Percentiles rank a stretch among this genome's conserved stretches.
Conservation (phyloP, 1,284 basidiomycete genomes). For the Ceratobasidium sp. region DNA sequence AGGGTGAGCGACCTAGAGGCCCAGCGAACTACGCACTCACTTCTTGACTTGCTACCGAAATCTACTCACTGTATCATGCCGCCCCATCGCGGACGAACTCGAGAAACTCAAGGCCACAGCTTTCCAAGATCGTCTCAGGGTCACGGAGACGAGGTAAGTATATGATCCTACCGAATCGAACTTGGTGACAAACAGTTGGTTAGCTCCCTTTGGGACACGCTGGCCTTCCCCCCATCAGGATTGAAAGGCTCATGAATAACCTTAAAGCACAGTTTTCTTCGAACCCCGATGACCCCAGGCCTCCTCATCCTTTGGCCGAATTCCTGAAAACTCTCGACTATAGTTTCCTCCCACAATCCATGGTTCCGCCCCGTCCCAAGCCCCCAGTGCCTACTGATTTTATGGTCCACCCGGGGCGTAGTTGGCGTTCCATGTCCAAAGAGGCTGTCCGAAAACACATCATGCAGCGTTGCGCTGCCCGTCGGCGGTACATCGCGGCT, state of each 20-base stretch:
- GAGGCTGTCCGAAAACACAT: neutral
- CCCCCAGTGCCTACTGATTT: conserved; percentile 13
- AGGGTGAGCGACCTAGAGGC: neutral
- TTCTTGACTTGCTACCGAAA: neutral
- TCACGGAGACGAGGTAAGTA: too few relatives aligned
- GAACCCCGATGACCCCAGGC: too few relatives aligned
- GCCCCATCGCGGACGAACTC: too few relatives aligned
- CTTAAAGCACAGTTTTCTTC: too few relatives aligned
- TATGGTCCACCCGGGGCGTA: conserved; percentile 3
- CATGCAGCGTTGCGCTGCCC: neutral
- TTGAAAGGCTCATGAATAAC: too few relatives aligned
- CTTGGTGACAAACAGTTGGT: too few relatives aligned
- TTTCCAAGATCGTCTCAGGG: too few relatives aligned
- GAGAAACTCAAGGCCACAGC: too few relatives aligned
- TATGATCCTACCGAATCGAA: too few relatives aligned
- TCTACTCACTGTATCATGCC: too few relatives aligned
- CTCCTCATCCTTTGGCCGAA: neutral
- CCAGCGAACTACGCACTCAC: neutral
- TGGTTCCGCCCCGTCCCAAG: conserved; percentile 21
- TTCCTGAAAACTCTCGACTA: neutral
- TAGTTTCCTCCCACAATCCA: neutral
- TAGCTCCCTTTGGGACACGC: too few relatives aligned
- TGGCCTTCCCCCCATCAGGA: too few relatives aligned
- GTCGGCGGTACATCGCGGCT: conserved; percentile 1
- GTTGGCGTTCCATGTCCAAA: conserved; percentile 29